Conservation (phyloP, 192 early-diverging fungal species). For the Borealophlyctis nickersoniae region DNA sequence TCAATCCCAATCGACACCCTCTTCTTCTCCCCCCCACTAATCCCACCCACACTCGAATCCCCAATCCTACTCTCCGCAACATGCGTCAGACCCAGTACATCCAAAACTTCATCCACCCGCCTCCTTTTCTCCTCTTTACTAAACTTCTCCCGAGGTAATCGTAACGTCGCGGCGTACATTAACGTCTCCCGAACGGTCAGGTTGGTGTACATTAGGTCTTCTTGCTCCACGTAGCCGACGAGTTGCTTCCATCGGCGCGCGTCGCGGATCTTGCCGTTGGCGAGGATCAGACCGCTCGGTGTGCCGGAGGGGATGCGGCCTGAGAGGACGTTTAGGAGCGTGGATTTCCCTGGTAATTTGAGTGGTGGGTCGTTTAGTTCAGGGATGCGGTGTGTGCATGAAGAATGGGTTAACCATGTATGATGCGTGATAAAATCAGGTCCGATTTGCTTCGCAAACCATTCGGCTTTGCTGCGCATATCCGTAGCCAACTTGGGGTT, state of each 20-base stretch:
- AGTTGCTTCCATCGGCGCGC: constrained; percentile 7
- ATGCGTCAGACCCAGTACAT: constrained; percentile 34
- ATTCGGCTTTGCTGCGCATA: too few relatives aligned
- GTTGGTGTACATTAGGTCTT: constrained; percentile 52
- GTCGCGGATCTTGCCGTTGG: constrained; percentile 66
- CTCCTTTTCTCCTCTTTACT: constrained; percentile 25
- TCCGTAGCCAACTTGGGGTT: too few relatives aligned
- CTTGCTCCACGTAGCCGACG: constrained; percentile 47
- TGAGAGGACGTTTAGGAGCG: constrained; percentile 47
- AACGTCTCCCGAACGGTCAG: constrained; percentile 69
- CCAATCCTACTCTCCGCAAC: constrained; percentile 49
- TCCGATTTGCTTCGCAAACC: too few relatives aligned
- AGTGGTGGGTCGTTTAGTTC: too few relatives aligned
- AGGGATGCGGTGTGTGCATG: too few relatives aligned
- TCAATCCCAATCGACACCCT: constrained; percentile 79
- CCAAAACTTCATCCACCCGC: constrained; percentile 34
- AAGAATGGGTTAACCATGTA: too few relatives aligned
- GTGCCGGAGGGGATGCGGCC: constrained; percentile 57
- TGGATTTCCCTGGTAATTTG: too few relatives aligned
- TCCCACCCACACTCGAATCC: constrained; percentile 47
- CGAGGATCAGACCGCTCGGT: constrained; percentile 68
- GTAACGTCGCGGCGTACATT: constrained; percentile 30
- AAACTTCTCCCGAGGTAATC: constrained; percentile 39
- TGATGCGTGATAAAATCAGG: too few relatives aligned
- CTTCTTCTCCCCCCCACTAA: constrained; percentile 65